Base-by-base conservation (phyloP, 2,329 filamentous ascomycete species). In the Bipolaris oryzae region DNA sequence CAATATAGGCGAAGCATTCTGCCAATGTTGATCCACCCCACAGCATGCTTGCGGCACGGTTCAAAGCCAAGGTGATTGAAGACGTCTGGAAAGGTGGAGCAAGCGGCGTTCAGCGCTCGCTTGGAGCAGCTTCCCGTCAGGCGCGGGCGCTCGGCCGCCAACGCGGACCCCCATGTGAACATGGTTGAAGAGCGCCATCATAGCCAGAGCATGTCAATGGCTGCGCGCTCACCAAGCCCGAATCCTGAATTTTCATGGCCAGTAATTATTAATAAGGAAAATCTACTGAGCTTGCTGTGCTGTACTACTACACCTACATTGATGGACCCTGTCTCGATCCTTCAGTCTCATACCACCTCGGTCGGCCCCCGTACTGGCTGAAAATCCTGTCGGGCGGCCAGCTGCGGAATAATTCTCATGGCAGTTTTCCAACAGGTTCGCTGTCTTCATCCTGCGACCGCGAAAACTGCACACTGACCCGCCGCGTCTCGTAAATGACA, bases 381-480 rank as follows among this genome's bases (percentile, higher is more conserved):
- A 37, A 20, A 43, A 21, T 15, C 20, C 33, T 18, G 48, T 45
- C 18, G 25, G 23, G 23, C 33, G 13, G 20, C 43, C 33, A 25
- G 28, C 43, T 33, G 35, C 50, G 50, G 41, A 39, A 25, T 44
- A 44, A 31, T 23, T 28, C 45, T 54, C 47, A 58, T 18, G 47
- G 43, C 25, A 35, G 39, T 43, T 54, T 57, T 37, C 46, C 50
- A 44, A 31, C 13, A 3, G 20, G 20, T 13, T 43, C 28, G 38
- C 34, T 44, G 11, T 56, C 50, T 15, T 62, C 59, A 16, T 61
- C 57, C 5, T 42, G 39, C 42, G 57, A 54, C 13, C 56, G 45
- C 7, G 63, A 67, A 20, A 60, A 67, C n/a, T 67, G 61, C 25
- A 67, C 63, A 21, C 63, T 67, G 28, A 67, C 51, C 20, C 61